Conservation (phyloP, 768 basidiomycete genomes). For the Cystofilobasidium capitatum region DNA sequence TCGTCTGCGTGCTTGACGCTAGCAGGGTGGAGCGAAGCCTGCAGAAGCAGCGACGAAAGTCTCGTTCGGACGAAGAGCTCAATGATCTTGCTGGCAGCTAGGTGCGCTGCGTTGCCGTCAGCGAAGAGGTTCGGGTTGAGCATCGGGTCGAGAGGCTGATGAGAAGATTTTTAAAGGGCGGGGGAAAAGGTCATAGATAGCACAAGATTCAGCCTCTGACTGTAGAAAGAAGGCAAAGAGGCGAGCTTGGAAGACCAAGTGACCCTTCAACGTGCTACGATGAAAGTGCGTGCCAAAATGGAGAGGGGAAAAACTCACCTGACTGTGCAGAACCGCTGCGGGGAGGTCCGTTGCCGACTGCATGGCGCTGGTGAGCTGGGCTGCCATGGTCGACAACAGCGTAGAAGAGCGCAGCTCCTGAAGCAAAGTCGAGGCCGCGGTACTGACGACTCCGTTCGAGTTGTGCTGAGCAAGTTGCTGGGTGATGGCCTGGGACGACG, state of each 20-base stretch:
- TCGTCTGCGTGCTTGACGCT: slow-evolving; percentile 15
- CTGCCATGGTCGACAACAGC: neutral
- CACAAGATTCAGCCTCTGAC: neutral
- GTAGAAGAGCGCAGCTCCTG: slow-evolving; percentile 12
- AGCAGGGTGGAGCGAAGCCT: slow-evolving; percentile 2
- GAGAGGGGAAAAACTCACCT: slow-evolving; percentile 42
- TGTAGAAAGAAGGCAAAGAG: no score
- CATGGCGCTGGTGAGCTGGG: slow-evolving; percentile 1
- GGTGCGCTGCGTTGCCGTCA: neutral
- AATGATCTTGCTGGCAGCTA: slow-evolving; percentile 15
- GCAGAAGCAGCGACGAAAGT: neutral
- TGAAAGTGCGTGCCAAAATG: neutral
- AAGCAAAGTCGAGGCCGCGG: neutral
- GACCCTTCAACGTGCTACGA: slow-evolving; percentile 2
- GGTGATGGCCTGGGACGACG: slow-evolving; percentile 6
- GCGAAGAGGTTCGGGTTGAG: slow-evolving; percentile 37
- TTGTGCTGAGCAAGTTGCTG: neutral
- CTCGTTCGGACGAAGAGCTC: slow-evolving; percentile 17
- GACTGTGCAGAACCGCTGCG: slow-evolving; percentile 41
- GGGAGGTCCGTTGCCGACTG: slow-evolving; percentile 31
- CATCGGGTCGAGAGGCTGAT: slow-evolving; percentile 50
- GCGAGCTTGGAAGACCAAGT: neutral
- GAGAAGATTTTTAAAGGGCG: neutral
- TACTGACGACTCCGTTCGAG: neutral
- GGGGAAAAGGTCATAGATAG: neutral